A percentile compares a stretch with the other conserved stretches of the same genome.
Evolutionary conservation across 208 protist genomes (phyloP).

Genomic region (Angomonas deanei): DNA sequence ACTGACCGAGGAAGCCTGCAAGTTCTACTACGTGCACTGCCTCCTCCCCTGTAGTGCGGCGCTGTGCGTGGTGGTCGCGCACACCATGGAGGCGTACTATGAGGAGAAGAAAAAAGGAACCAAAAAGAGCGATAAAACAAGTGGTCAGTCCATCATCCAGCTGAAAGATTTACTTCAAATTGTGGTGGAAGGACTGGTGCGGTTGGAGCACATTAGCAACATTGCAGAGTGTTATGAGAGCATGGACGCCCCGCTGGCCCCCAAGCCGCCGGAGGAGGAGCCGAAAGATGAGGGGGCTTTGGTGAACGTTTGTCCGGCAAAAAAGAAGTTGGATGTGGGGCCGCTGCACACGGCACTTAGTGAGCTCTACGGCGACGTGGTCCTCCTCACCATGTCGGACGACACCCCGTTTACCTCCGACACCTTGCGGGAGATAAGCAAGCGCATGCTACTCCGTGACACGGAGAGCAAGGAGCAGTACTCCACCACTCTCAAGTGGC

Average conservation of each 20-base stretch:
- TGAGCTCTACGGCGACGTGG: slow-evolving; percentile 75
- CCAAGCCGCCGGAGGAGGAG: neutral
- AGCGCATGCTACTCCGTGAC: slow-evolving; percentile 30
- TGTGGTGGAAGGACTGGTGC: slow-evolving; percentile 65
- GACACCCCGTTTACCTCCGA: slow-evolving; percentile 47
- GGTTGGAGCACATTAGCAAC: slow-evolving; percentile 58
- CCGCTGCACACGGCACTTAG: slow-evolving; percentile 39
- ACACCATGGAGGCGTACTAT: slow-evolving; percentile 38
- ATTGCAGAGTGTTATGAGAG: slow-evolving; percentile 9
- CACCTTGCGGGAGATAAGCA: slow-evolving; percentile 39
- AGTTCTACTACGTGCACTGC: slow-evolving; percentile 30
- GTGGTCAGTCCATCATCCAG: neutral
- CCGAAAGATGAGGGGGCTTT: neutral
- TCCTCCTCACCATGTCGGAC: slow-evolving; percentile 64
- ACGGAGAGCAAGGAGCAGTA: slow-evolving; percentile 11
- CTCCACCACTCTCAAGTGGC: slow-evolving; percentile 39
- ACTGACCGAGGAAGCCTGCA: neutral
- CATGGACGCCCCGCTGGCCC: neutral
- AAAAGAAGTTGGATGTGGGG: slow-evolving; percentile 10
- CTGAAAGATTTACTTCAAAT: slow-evolving; percentile 64
- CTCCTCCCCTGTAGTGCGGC: slow-evolving; percentile 60
- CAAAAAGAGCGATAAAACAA: neutral
- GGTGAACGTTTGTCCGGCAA: neutral
- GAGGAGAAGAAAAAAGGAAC: slow-evolving; percentile 10
- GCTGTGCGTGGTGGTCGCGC: slow-evolving; percentile 55